Evolutionary conservation across 2,329 filamentous ascomycete species (phyloP).

Genomic region (Sordariomycetes sp.): DNA sequence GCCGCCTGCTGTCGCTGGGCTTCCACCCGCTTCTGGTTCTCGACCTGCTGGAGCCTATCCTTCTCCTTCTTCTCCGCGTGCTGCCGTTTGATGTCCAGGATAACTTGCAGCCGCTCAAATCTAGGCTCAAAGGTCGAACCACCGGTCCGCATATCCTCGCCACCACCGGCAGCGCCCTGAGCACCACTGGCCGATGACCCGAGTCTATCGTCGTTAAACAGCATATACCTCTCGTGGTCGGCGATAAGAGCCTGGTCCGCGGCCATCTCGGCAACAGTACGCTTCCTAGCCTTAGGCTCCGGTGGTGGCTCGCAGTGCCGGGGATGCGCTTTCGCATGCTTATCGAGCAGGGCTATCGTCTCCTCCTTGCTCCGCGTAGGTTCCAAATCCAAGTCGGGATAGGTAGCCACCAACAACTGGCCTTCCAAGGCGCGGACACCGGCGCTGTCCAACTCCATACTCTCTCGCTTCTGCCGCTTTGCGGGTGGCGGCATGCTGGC

Average conservation of each 20-base stretch:
- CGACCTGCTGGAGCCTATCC: conserved; percentile 59
- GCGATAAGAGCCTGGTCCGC: conserved; percentile 89
- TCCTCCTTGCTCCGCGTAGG: conserved; percentile 61
- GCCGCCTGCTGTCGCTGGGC: conserved; percentile 30
- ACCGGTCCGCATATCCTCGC: conserved; percentile 63
- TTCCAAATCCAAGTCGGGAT: conserved; percentile 66
- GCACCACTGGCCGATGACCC: conserved; percentile 47
- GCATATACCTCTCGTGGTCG: conserved; percentile 84
- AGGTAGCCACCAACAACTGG: conserved; percentile 62
- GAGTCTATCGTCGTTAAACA: conserved; percentile 78
- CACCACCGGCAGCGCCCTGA: conserved; percentile 44
- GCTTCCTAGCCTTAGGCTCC: conserved; percentile 79
- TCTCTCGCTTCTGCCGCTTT: conserved; percentile 59
- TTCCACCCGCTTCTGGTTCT: conserved; percentile 44
- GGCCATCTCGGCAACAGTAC: conserved; percentile 87
- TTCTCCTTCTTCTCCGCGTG: conserved; percentile 68
- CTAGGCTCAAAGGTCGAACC: conserved; percentile 69
- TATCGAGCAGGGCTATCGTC: conserved; percentile 59
- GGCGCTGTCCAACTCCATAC: conserved; percentile 64
- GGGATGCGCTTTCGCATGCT: conserved; percentile 53
- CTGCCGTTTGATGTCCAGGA: conserved; percentile 72
- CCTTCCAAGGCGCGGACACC: conserved; percentile 69
- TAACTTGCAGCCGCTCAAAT: conserved; percentile 85
- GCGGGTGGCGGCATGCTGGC: conserved; percentile 47
- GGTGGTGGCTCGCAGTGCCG: conserved; percentile 69